Conservation (phyloP, 495 filamentous ascomycete species). For the Aspergillus funiculosus region DNA sequence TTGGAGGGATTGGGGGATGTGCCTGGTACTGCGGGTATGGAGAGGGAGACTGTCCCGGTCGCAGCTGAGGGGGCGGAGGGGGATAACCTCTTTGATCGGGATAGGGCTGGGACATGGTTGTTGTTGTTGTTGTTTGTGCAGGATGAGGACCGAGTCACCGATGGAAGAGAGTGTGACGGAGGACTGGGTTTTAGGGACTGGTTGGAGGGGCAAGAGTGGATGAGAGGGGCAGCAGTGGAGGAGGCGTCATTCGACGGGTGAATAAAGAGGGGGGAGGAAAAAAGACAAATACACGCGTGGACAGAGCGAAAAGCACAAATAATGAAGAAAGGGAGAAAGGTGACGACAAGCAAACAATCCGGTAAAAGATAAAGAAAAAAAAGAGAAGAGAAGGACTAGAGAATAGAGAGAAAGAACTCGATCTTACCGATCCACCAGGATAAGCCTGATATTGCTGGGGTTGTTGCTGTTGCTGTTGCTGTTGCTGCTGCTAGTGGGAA, state of each 20-base stretch:
- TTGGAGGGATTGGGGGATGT: slow-evolving; percentile 24
- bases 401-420: slow-evolving; percentile 8
- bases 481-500: background rate
- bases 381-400: slow-evolving; percentile 15
- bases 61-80: slow-evolving; percentile 25
- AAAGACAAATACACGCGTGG: slow-evolving; percentile 8
- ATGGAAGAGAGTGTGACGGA: slow-evolving; percentile 6
- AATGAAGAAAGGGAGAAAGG: slow-evolving; percentile 8
- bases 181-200: slow-evolving; percentile 1
- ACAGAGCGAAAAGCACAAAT: slow-evolving; percentile 12
- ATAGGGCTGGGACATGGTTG: slow-evolving; percentile 40
- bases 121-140: too few species aligned
- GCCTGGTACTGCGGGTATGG: slow-evolving; percentile 34
- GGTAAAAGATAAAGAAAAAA: slow-evolving; percentile 11
- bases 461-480: slow-evolving; percentile 11
- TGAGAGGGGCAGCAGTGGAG: slow-evolving; percentile 9
- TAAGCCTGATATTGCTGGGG: slow-evolving; percentile 40
- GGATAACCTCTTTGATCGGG: slow-evolving; percentile 32
- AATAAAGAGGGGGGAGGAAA: slow-evolving; percentile 3
- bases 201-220: slow-evolving; percentile 1
- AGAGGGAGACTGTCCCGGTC: slow-evolving; percentile 20
- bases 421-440: slow-evolving; percentile 40
- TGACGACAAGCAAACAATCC: slow-evolving; percentile 5
- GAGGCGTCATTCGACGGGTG: slow-evolving; percentile 13
- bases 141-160: slow-evolving; percentile 12